Evolutionary conservation across 2,329 filamentous ascomycete genomes (phyloP).

Genomic region (Kalmusia sp.): DNA sequence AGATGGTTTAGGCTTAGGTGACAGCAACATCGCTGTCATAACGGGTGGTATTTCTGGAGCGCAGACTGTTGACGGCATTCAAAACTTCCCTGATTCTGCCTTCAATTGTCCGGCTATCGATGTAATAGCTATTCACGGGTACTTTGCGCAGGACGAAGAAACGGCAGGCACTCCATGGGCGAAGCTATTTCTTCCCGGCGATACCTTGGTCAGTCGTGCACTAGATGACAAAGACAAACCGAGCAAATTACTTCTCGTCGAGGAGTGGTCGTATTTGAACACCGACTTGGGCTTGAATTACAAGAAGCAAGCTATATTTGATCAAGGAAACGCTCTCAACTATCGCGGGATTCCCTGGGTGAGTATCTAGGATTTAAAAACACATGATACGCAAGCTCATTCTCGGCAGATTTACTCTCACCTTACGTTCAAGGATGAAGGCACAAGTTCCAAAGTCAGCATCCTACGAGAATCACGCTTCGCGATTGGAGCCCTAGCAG

Average conservation of each 20-base stretch:
- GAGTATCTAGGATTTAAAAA: background rate
- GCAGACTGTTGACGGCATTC: slow-evolving; percentile 27
- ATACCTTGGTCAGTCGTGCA: slow-evolving; percentile 39
- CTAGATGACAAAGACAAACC: too few species aligned
- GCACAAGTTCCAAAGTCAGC: slow-evolving; percentile 28
- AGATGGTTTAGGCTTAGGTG: slow-evolving; percentile 33
- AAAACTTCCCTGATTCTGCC: slow-evolving; percentile 42
- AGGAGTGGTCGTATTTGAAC: slow-evolving; percentile 41
- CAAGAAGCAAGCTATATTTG: slow-evolving; percentile 42
- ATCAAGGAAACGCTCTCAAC: slow-evolving; percentile 45
- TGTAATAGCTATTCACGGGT: slow-evolving; percentile 44
- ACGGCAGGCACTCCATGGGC: slow-evolving; percentile 44
- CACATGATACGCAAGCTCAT: background rate
- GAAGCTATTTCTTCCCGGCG: slow-evolving; percentile 41
- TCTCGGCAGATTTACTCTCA: slow-evolving; percentile 38
- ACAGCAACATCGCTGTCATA: slow-evolving; percentile 41
- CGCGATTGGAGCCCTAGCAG: slow-evolving; percentile 31
- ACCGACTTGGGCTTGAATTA: slow-evolving; percentile 32
- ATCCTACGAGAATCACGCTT: slow-evolving; percentile 26
- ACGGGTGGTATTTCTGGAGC: slow-evolving; percentile 44
- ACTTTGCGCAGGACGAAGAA: slow-evolving; percentile 27
- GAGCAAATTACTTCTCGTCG: slow-evolving; percentile 43
- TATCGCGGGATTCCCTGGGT: slow-evolving; percentile 47
- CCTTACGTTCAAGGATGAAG: slow-evolving; percentile 33
- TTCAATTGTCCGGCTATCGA: slow-evolving; percentile 42